These are phyloP conservation scores for Pleurotus salmoneostramineus DNA, from an alignment of 768 basidiomycete species.

Conservation along the genomic window DNA sequence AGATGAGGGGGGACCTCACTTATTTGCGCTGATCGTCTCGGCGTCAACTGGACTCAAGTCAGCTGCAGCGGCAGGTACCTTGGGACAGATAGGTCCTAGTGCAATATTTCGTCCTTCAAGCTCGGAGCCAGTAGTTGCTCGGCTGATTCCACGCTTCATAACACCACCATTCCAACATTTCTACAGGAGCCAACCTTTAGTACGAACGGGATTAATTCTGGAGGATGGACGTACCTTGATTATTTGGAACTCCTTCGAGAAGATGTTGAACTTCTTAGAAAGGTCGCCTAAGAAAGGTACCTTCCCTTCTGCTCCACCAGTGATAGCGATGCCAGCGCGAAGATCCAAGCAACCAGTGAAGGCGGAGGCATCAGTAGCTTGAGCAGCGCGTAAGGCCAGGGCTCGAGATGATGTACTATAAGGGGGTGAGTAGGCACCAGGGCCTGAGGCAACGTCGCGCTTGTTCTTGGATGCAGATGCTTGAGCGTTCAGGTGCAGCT, in stretches of 20 bases:
- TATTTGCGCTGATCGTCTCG: background rate
- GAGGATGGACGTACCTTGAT: background rate
- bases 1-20: no score
- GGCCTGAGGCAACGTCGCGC: background rate
- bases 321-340: background rate
- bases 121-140: background rate
- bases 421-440: background rate
- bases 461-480: background rate
- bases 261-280: background rate
- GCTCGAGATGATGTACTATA: background rate
- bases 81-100: background rate
- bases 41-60: background rate
- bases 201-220: background rate
- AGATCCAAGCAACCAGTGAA: background rate
- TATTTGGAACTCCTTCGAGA: background rate
- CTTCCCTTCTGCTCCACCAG: background rate
- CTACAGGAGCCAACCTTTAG: background rate
- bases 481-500: background rate
- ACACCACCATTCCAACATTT: constrained; percentile 5
- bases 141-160: background rate
- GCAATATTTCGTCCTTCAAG: background rate
- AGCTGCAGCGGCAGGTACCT: background rate
- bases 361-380: background rate
- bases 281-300: background rate
- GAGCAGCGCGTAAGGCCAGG: background rate